These are phyloP conservation scores for Thielaviopsis ethacetica DNA, from an alignment of 2,329 filamentous ascomycete genomes.

Conservation along the genomic window DNA sequence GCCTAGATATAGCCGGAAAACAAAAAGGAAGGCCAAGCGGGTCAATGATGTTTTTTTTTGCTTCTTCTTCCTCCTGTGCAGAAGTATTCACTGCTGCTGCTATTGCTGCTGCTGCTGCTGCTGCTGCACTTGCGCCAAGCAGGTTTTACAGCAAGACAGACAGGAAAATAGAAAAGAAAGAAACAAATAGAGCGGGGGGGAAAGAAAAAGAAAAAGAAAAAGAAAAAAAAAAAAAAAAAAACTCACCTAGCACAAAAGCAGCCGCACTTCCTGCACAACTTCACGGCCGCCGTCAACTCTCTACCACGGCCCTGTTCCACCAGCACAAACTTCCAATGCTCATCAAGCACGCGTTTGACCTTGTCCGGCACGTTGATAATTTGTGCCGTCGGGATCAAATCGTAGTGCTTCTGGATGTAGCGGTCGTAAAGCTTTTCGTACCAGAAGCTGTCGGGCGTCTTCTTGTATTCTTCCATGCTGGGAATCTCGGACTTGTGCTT, in stretches of 20 bases:
- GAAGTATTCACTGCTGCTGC: not conserved
- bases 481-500: conserved; percentile 74
- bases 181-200: too few species aligned
- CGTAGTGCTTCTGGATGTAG: conserved; percentile 96
- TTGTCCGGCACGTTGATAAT: conserved; percentile 93
- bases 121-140: not conserved
- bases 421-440: conserved; percentile 96
- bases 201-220: not conserved
- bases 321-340: conserved; percentile 91
- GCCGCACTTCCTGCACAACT: conserved; percentile 84
- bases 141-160: not conserved
- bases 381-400: conserved; percentile 77
- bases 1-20: not conserved
- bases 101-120: not conserved
- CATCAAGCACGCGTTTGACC: conserved; percentile 89
- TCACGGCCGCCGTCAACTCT: conserved; percentile 88
- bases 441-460: conserved; percentile 78
- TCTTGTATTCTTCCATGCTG: conserved; percentile 70
- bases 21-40: not conserved
- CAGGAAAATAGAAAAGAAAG: conserved; percentile 4
- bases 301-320: conserved; percentile 89
- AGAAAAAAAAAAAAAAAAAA: conserved; percentile 10
- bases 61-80: not conserved
- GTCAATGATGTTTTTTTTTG: not conserved
- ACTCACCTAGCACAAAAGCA: conserved; percentile 78